Conservation (phyloP, 169 alveolate species). For the Eimeria acervulina region DNA sequence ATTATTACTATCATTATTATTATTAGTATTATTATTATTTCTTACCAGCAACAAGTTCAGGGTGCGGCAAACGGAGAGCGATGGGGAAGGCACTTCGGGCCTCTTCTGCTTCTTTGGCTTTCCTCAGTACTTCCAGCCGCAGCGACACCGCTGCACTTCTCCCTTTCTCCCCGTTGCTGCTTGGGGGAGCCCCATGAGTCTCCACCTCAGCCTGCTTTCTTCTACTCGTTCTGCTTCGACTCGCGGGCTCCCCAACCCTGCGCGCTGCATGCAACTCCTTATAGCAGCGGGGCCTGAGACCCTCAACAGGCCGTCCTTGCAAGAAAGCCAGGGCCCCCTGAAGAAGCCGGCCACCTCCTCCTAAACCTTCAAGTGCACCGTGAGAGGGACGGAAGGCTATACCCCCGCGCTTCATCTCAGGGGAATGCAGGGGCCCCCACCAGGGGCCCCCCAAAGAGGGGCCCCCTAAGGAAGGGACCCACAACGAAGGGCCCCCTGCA, state of each 20-base stretch:
- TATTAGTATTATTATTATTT: no score
- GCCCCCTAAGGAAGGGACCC: no score
- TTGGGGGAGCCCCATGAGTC: not conserved
- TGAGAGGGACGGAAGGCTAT: no score
- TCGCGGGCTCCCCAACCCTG: not conserved
- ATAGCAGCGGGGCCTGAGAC: not conserved
- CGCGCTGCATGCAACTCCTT: not conserved
- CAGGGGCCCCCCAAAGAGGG: not conserved
- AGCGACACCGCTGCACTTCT: slow-evolving; percentile 7
- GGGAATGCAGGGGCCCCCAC: not conserved
- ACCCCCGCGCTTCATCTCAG: not conserved
- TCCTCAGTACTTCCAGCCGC: slow-evolving; percentile 22
- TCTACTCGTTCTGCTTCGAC: not conserved
- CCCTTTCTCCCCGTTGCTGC: not conserved
- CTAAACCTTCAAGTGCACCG: not conserved
- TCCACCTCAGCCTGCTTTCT: not conserved
- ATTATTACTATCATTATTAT: no score
- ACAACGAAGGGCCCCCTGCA: no score
- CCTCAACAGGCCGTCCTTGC: not conserved
- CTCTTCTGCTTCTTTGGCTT: slow-evolving; percentile 37
- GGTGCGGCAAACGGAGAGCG: slow-evolving; percentile 37
- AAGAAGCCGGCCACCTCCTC: not conserved
- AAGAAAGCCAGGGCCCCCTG: not conserved
- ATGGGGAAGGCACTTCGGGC: slow-evolving; percentile 30
- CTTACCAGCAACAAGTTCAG: slow-evolving; percentile 70